Evolutionary conservation across 495 filamentous ascomycete genomes (phyloP), one percentile per base, ranked within the genome.

Genomic region (Podospora pseudopauciseta): DNA sequence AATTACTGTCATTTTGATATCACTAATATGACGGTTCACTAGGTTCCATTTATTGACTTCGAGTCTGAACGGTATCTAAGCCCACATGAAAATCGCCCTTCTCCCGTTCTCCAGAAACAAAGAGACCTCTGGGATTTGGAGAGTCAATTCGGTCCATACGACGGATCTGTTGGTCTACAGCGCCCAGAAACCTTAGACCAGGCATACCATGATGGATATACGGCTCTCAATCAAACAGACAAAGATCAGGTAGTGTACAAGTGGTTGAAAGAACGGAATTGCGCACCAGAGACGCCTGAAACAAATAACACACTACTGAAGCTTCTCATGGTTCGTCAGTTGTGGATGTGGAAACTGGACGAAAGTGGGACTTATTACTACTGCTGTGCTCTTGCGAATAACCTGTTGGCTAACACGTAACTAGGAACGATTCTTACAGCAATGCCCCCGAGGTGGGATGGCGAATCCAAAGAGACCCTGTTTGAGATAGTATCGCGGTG

Each of bases 41-140:
- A 60, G 58, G 23, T 60, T 23, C 58, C 58, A 27, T 60, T 60
- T 23, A 23, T 60, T 23, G 58, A 60, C 58, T 60, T 60, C 15
- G 58, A 60, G 15, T 60, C 58, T 28, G 26, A 20, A 16, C 0
- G 13, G 23, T 60, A 60, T 23, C 15, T 28, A 23, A 60, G 4
- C 7, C 58, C 7, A 5, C 19, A 60, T 60, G 15, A 0, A 15
- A 15, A 7, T 28, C 18, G 0, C 19, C 30, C 0, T 32, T 4
- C 0, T 27, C 3, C 19, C 19, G 4, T 27, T 23, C 5, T 2
- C 19, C 3, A 5, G 2, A 60, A 23, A 5, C 58, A 60, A 23
- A 28, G 5, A 60, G 4, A 23, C 3, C 18, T 60, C 18, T 4
- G 15, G 13, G 3, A 23, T 15, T 28, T 60, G 58, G 58, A 60